Percentiles rank a stretch among this genome's conserved stretches.
phyloP scores from a whole-genome alignment of 495 filamentous ascomycete species.

The Hyaloscypha variabilis region DNA sequence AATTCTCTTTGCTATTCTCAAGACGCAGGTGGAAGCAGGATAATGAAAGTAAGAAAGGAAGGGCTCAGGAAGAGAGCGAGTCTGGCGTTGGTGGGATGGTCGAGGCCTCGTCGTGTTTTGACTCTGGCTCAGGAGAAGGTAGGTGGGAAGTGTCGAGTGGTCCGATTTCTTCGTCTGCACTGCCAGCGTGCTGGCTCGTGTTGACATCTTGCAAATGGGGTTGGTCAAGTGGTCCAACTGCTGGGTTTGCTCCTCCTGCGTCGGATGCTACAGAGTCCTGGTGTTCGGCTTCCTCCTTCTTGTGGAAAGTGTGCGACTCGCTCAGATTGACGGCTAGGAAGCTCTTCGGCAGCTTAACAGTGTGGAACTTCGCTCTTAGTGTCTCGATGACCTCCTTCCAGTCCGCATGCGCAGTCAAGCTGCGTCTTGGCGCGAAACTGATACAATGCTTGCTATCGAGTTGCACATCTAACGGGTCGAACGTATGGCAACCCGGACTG shows the following conservation, averaged over 20 bases:
- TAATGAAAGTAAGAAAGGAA: not conserved
- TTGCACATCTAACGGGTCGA: slow-evolving; percentile 93
- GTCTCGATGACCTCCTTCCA: slow-evolving; percentile 97
- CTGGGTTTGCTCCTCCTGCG: not conserved
- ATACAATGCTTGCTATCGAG: slow-evolving; percentile 95
- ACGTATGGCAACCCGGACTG: slow-evolving; percentile 92
- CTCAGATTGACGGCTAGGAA: slow-evolving; percentile 93
- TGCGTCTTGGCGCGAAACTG: slow-evolving; percentile 84
- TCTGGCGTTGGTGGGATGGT: not conserved
- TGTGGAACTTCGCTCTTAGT: slow-evolving; percentile 89
- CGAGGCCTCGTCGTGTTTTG: not conserved
- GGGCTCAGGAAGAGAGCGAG: not conserved
- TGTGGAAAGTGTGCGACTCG: slow-evolving; percentile 63
- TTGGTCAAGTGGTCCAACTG: not conserved
- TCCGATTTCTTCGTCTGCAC: not conserved
- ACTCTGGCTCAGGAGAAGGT: not conserved
- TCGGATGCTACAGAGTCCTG: not conserved
- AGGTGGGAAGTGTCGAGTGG: not conserved
- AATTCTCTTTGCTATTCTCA: not conserved
- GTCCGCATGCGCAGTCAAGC: slow-evolving; percentile 87
- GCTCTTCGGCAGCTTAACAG: slow-evolving; percentile 90
- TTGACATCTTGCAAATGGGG: not conserved
- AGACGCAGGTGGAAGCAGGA: no score
- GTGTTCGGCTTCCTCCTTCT: slow-evolving; percentile 34
- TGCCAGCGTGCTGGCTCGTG: not conserved